Evolutionary conservation across 768 basidiomycete genomes (phyloP), one percentile per base, ranked within the genome.

Genomic region (Boletus pseudo-olivaceus): DNA sequence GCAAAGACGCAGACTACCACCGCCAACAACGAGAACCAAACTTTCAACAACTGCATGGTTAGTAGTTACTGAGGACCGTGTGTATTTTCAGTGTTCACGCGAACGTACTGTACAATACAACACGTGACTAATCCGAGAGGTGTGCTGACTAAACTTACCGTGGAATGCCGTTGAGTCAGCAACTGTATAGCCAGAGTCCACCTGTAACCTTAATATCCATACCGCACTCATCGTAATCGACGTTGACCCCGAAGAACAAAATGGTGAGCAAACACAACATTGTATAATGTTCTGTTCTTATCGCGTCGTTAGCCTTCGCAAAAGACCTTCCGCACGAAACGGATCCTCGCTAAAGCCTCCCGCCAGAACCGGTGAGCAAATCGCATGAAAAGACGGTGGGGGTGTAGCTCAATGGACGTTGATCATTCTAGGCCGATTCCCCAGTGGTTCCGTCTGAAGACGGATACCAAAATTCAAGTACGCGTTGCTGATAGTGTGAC

Each of bases 381-480:
- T 30, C 7, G 5, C 9, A 15, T 29, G 9, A 33, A n/a, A 8
- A 41, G 38, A 34, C 10, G 7, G 29, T n/a, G 44, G 14, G 20
- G 23, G 7, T 37, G 10, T n/a, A 12, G n/a, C 14, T 63, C 14
- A 51, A 32, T 14, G n/a, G 20, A 15, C 45, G 34, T 46, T 7
- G 38, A 35, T 49, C 34, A 30, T 46, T 54, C 38, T 51, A 93
- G 91, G 71, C 97, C 96, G 58, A 98, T 99, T 58, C 97, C 96
- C 61, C 96, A 98, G 70, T 99, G 96, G 96, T 98, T 97, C 85
- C 93, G 94, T 62, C 79, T 95, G 58, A 98, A 97, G 83, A 84
- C 90, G 66, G 96, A 93, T 73, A 89, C 88, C 60, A 95, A 97
- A 81, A 95, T 92, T 64, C 90, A 93, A 76, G 90, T 90, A 66